Evolutionary conservation across 2,329 filamentous ascomycete genomes (phyloP).

Genomic region (Bimuria novae-zelandiae): DNA sequence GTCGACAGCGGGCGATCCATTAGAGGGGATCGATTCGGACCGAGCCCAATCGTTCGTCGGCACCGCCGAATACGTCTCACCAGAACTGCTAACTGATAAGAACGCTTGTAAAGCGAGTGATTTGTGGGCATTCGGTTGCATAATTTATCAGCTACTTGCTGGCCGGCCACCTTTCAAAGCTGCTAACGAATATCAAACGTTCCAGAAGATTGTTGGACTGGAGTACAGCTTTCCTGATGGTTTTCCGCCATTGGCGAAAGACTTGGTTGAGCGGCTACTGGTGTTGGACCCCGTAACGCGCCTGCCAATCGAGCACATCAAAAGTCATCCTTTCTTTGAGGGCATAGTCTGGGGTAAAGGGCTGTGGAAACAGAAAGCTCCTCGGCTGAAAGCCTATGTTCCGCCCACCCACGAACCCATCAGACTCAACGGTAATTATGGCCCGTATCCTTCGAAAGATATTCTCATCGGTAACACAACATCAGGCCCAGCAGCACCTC

Average conservation of each 20-base stretch:
- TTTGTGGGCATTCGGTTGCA: constrained; percentile 97
- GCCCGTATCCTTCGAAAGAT: constrained; percentile 13
- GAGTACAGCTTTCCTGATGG: constrained; percentile 92
- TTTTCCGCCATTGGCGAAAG: constrained; percentile 83
- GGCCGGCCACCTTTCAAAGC: constrained; percentile 97
- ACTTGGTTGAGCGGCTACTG: constrained; percentile 86
- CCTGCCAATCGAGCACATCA: constrained; percentile 92
- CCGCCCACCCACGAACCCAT: constrained; percentile 74
- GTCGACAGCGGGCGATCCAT: constrained; percentile 51
- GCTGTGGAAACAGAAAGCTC: constrained; percentile 89
- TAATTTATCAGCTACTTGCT: constrained; percentile 93
- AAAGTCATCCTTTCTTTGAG: constrained; percentile 94
- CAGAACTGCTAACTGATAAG: constrained; percentile 94
- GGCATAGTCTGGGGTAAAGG: constrained; percentile 81
- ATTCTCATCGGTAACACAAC: constrained; percentile 22
- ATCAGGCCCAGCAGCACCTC: constrained; percentile 35
- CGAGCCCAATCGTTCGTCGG: constrained; percentile 94
- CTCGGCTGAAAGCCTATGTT: constrained; percentile 81
- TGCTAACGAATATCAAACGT: constrained; percentile 92
- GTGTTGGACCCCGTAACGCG: constrained; percentile 85
- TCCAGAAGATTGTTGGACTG: constrained; percentile 94
- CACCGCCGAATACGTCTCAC: constrained; percentile 97
- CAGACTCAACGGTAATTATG: constrained; percentile 49
- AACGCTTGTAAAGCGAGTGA: constrained; percentile 97
- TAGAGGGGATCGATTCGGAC: constrained; percentile 66